phyloP scores from a whole-genome alignment of 129 eudicot genomes.

The Artemisia argyi region DNA sequence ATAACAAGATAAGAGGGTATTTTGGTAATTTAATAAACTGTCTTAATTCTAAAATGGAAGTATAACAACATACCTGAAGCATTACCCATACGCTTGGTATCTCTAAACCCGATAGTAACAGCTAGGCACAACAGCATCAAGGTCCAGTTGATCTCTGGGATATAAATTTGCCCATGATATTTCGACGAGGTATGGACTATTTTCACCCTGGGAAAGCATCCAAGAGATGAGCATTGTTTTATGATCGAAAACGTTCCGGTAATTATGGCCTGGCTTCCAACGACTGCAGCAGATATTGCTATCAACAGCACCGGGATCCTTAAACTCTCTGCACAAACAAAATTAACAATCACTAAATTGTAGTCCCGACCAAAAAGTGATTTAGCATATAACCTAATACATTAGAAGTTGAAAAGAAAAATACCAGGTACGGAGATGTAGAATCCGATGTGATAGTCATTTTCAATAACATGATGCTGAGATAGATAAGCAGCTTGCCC shows the following conservation, averaged over 20 bases:
- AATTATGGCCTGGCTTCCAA: slow-evolving; percentile 99
- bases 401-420: slow-evolving; percentile 12
- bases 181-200: slow-evolving; percentile 88
- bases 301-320: slow-evolving; percentile 83
- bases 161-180: slow-evolving; percentile 91
- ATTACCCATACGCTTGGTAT: slow-evolving; percentile 85
- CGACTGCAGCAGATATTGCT: slow-evolving; percentile 96
- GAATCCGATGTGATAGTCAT: slow-evolving; percentile 68
- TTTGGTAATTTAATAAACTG: not conserved
- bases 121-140: slow-evolving; percentile 89
- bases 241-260: slow-evolving; percentile 95
- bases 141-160: slow-evolving; percentile 94
- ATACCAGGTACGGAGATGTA: slow-evolving; percentile 95
- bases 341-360: slow-evolving; percentile 13
- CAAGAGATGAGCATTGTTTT: slow-evolving; percentile 90
- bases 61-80: slow-evolving; percentile 73
- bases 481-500: slow-evolving; percentile 99
- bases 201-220: slow-evolving; percentile 91
- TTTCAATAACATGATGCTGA: slow-evolving; percentile 61
- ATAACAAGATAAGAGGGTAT: not conserved
- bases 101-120: slow-evolving; percentile 92
- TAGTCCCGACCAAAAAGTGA: not conserved
- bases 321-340: slow-evolving; percentile 45
- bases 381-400: slow-evolving; percentile 3
- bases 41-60: not conserved